These are phyloP conservation scores for Miscanthus lutarioriparius DNA, from an alignment of 176 grass and related monocot species.

Conservation along the genomic window DNA sequence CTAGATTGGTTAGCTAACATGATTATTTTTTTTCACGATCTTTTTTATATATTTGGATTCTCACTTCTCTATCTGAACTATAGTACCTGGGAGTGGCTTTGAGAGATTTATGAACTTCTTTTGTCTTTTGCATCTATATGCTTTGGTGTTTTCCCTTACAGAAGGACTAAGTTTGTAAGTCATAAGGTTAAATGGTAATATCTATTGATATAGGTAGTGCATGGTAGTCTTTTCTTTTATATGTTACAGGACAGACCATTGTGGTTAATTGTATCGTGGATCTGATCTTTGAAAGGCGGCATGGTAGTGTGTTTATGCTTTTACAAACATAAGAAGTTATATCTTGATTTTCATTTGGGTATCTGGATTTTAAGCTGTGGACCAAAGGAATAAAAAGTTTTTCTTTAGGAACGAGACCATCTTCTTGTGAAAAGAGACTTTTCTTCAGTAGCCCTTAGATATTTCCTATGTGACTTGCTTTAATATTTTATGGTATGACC, in stretches of 20 bases:
- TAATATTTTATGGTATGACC: neutral
- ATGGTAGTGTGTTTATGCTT: neutral
- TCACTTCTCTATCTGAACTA: neutral
- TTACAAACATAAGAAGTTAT: neutral
- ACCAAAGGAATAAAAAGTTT: neutral
- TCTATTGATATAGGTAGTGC: neutral
- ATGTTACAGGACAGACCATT: neutral
- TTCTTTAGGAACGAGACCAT: neutral
- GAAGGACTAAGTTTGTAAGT: neutral
- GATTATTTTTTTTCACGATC: neutral
- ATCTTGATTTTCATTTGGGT: conserved; percentile 3
- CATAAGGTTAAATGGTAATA: neutral
- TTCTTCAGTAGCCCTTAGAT: conserved; percentile 1
- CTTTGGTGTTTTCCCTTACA: neutral
- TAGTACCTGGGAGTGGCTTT: conserved; percentile 16
- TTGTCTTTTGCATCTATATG: neutral
- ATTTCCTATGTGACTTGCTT: conserved; percentile 27
- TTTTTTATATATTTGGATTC: conserved; percentile 3
- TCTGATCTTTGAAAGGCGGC: neutral
- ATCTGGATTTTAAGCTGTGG: neutral
- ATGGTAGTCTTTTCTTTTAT: neutral
- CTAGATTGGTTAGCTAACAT: neutral
- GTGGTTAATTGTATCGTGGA: neutral
- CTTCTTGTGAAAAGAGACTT: conserved; percentile 11
- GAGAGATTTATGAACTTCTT: neutral